These are phyloP conservation scores for Citrus glauca DNA, from an alignment of 345 rosid species.

Conservation along the genomic window DNA sequence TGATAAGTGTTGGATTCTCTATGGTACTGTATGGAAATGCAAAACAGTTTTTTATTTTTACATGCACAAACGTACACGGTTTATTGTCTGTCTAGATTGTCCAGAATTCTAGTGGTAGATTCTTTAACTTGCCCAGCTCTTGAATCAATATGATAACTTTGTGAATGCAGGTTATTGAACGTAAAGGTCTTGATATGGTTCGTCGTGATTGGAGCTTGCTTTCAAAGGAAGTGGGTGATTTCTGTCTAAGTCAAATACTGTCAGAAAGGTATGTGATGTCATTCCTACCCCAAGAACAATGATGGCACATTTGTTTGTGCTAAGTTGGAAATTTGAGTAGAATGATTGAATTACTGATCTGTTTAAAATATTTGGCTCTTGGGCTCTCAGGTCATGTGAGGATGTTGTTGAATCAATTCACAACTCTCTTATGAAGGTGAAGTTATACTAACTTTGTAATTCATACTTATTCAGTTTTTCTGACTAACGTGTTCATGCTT, in stretches of 20 bases:
- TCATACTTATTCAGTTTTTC: neutral
- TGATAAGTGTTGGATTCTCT: neutral
- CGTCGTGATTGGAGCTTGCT: conserved; percentile 98
- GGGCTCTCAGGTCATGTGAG: conserved; percentile 74
- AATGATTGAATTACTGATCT: conserved; percentile 4
- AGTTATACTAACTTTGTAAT: neutral
- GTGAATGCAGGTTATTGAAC: conserved; percentile 73
- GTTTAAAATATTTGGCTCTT: conserved; percentile 11
- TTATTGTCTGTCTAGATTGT: neutral
- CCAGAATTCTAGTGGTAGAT: neutral
- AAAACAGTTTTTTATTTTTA: neutral
- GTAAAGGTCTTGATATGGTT: conserved; percentile 99
- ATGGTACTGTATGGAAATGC: neutral
- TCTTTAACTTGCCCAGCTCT: conserved; percentile 3
- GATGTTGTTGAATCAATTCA: conserved; percentile 92
- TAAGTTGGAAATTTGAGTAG: conserved; percentile 6
- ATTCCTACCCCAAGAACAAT: neutral
- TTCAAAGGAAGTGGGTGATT: conserved; percentile 91
- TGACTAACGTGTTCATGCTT: conserved; percentile 4
- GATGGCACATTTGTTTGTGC: neutral
- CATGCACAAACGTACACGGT: neutral
- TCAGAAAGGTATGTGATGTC: conserved; percentile 73
- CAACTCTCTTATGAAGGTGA: conserved; percentile 79
- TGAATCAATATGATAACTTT: conserved; percentile 21
- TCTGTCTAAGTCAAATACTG: conserved; percentile 77